Evolutionary conservation across 2,329 filamentous ascomycete species (phyloP).

Genomic region (Knoxdaviesia proteae): DNA sequence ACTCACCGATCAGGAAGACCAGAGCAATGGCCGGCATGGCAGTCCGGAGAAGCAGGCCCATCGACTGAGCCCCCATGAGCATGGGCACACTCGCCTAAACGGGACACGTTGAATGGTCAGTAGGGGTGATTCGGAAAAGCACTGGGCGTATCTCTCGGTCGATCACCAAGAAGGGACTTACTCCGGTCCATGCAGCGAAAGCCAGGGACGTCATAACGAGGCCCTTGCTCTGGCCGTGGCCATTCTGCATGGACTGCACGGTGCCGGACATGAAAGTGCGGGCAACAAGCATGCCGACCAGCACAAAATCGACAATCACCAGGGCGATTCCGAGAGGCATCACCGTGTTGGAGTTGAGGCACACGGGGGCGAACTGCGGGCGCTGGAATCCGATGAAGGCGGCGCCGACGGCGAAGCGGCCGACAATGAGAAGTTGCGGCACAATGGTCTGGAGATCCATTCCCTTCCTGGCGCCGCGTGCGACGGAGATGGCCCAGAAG

Average conservation of each 20-base stretch:
- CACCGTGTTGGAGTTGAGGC: constrained; percentile 24
- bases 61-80: constrained; percentile 23
- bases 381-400: constrained; percentile 33
- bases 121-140: too few relatives aligned
- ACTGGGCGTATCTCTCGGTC: too few relatives aligned
- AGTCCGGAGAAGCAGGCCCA: constrained; percentile 23
- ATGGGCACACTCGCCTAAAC: constrained; percentile 27
- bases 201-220: constrained; percentile 20
- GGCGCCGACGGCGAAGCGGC: constrained; percentile 29
- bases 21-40: constrained; percentile 29
- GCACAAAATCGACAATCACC: constrained; percentile 22
- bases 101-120: not conserved
- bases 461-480: too few relatives aligned
- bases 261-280: constrained; percentile 17
- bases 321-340: constrained; percentile 22
- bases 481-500: constrained; percentile 27
- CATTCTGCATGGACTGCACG: constrained; percentile 12
- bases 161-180: constrained; percentile 13
- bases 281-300: constrained; percentile 20
- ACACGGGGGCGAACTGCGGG: constrained; percentile 28
- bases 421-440: constrained; percentile 23
- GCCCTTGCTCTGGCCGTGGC: constrained; percentile 17
- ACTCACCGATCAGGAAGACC: constrained; percentile 25
- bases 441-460: constrained; percentile 15
- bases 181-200: constrained; percentile 31